Conservation (phyloP, 257 asterid species). For the Parsonsia alboflavescens region DNA sequence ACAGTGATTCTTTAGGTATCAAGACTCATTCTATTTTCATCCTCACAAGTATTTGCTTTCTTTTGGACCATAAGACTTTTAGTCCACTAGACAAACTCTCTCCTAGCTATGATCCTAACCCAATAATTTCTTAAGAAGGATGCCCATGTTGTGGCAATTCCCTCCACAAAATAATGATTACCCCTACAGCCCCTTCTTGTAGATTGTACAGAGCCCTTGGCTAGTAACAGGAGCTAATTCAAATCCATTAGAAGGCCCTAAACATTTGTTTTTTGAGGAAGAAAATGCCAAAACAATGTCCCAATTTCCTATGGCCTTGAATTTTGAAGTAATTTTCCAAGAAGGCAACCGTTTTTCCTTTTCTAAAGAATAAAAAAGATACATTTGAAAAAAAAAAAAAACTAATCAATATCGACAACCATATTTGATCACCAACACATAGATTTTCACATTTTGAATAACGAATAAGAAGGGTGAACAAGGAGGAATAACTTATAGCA, state of each 20-base stretch:
- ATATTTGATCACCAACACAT: background rate
- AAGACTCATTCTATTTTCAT: background rate
- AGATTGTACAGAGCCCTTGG: background rate
- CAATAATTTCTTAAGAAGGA: conserved; percentile 1
- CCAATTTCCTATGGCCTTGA: background rate
- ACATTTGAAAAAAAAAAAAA: background rate
- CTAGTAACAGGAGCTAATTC: background rate
- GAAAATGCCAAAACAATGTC: background rate
- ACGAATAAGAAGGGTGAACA: background rate
- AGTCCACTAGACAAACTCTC: background rate
- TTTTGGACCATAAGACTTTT: background rate
- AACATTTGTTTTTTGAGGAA: background rate
- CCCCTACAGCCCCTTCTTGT: background rate
- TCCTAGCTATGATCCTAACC: background rate
- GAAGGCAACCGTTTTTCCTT: background rate
- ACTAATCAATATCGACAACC: background rate
- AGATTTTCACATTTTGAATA: background rate
- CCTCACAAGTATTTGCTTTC: background rate
- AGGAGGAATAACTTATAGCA: background rate
- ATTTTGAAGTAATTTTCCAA: background rate
- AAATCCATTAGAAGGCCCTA: background rate
- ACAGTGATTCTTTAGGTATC: background rate
- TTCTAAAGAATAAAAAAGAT: no score
- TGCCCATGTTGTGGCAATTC: background rate
- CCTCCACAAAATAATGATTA: background rate